Evolutionary conservation across 2,329 filamentous ascomycete genomes (phyloP).

Genomic region (Fusarium stilboides): DNA sequence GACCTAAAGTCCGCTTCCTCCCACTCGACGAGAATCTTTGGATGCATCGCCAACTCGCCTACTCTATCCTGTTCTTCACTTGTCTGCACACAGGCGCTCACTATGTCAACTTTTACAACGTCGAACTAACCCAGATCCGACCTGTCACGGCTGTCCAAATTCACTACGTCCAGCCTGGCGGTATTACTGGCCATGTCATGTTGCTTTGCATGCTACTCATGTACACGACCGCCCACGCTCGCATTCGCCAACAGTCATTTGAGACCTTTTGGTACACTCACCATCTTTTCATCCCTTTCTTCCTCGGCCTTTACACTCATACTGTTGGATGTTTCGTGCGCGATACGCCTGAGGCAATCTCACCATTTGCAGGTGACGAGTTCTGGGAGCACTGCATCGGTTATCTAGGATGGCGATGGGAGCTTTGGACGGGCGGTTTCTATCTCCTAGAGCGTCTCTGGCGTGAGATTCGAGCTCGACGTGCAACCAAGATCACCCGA

Average conservation of each 20-base stretch:
- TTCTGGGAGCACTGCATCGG: slow-evolving; percentile 97
- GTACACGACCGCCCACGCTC: slow-evolving; percentile 94
- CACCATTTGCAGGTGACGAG: slow-evolving; percentile 83
- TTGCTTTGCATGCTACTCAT: slow-evolving; percentile 99
- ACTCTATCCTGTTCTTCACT: slow-evolving; percentile 87
- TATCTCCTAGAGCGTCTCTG: slow-evolving; percentile 93
- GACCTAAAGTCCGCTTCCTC: slow-evolving; percentile 89
- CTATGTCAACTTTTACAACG: slow-evolving; percentile 99
- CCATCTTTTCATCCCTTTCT: slow-evolving; percentile 97
- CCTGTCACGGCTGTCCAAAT: slow-evolving; percentile 87
- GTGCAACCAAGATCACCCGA: slow-evolving; percentile 90
- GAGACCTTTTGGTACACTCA: slow-evolving; percentile 99
- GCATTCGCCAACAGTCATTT: slow-evolving; percentile 96
- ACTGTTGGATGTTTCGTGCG: slow-evolving; percentile 97
- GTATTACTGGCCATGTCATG: slow-evolving; percentile 97
- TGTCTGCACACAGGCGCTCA: slow-evolving; percentile 83
- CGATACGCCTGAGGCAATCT: slow-evolving; percentile 79
- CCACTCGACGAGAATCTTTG: slow-evolving; percentile 97
- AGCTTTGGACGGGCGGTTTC: slow-evolving; percentile 86
- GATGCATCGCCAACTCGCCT: slow-evolving; percentile 97
- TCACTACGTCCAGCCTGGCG: slow-evolving; percentile 90
- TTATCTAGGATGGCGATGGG: slow-evolving; percentile 98
- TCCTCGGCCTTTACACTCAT: slow-evolving; percentile 95
- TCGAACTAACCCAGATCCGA: slow-evolving; percentile 87
- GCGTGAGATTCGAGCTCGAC: slow-evolving; percentile 87